Conservation (phyloP, 768 basidiomycete genomes). For the Rhizopogon vinicolor region DNA sequence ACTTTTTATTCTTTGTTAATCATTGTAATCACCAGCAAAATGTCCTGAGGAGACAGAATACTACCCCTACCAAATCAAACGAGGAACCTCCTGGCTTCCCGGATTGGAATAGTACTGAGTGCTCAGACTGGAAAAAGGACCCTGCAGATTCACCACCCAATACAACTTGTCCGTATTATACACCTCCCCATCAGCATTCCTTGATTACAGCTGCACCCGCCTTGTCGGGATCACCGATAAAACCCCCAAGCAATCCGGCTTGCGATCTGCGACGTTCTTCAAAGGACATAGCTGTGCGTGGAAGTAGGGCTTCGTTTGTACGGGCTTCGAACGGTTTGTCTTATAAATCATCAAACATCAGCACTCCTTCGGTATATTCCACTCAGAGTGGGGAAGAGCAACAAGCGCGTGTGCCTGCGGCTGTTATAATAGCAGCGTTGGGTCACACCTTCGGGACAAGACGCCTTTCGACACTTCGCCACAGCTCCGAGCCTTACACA, state of each 20-base stretch:
- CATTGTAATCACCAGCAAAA: background rate
- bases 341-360: slow-evolving; percentile 25
- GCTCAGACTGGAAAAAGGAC: background rate
- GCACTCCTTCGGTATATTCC: slow-evolving; percentile 33
- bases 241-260: background rate
- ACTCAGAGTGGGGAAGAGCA: slow-evolving; percentile 33
- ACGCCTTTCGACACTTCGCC: slow-evolving; percentile 9
- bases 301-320: background rate
- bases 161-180: background rate
- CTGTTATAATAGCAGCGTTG: slow-evolving; percentile 34
- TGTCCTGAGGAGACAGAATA: background rate
- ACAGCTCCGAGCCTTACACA: slow-evolving; percentile 13
- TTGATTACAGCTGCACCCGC: background rate
- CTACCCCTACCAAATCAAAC: background rate
- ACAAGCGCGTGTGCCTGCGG: slow-evolving; percentile 24
- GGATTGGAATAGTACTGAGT: background rate
- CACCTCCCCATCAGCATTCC: background rate
- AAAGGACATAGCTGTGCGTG: background rate
- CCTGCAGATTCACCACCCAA: background rate
- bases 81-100: background rate
- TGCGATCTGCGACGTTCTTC: background rate
- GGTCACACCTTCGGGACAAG: slow-evolving; percentile 20
- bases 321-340: background rate
- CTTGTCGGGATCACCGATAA: background rate
- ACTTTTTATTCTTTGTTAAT: background rate